Conservation (phyloP, 1,284 basidiomycete genomes). For the Pyrrhoderma lamaoense region DNA sequence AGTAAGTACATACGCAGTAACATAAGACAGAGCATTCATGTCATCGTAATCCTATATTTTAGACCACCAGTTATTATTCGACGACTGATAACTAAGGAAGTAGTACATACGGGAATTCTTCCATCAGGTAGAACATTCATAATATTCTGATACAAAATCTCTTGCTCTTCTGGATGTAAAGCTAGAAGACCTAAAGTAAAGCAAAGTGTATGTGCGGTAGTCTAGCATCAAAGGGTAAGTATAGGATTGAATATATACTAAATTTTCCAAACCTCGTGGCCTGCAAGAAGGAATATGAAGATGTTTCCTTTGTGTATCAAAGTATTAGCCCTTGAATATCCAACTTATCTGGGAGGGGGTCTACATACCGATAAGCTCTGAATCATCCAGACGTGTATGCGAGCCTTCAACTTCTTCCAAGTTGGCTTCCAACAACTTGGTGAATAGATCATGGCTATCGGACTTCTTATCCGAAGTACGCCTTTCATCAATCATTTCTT, state of each 20-base stretch:
- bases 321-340: background rate
- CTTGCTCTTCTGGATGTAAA: constrained; percentile 38
- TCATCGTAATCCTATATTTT: constrained; percentile 16
- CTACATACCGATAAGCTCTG: constrained; percentile 17
- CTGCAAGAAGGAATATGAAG: constrained; percentile 20
- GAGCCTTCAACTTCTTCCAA: constrained; percentile 14
- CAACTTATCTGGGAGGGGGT: background rate
- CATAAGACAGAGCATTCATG: constrained; percentile 15
- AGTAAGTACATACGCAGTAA: constrained; percentile 14
- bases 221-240: constrained; percentile 1
- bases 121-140: constrained; percentile 29
- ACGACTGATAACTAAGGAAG: background rate
- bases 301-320: constrained; percentile 16
- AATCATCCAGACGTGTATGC: constrained; percentile 9
- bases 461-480: constrained; percentile 10
- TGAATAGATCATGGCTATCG: constrained; percentile 18
- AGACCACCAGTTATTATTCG: background rate
- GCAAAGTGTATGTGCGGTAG: constrained; percentile 35
- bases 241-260: background rate
- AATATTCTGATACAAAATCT: constrained; percentile 36
- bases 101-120: constrained; percentile 18
- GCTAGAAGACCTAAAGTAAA: constrained; percentile 38
- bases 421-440: constrained; percentile 17
- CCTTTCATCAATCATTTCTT: constrained; percentile 20
- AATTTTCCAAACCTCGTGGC: constrained; percentile 19